Percentiles rank a stretch among this genome's conserved stretches.
These are phyloP conservation scores for Metschnikowia dekortorum DNA, from an alignment of 805 yeast genomes.

Conservation along the genomic window DNA sequence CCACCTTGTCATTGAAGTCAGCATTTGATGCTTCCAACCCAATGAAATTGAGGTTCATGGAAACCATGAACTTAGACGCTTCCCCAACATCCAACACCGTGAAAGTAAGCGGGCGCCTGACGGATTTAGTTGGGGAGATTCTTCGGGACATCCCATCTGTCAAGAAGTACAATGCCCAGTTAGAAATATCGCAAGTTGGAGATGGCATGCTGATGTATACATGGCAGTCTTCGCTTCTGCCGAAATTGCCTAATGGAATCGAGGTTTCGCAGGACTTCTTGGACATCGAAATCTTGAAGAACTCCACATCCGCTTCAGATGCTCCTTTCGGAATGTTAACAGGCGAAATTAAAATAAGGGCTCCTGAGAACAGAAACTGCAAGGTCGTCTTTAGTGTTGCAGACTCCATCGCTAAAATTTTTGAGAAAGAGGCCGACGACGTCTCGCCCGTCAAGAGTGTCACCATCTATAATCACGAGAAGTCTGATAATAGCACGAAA, in stretches of 20 bases:
- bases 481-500: constrained; percentile 6
- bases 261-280: constrained; percentile 42
- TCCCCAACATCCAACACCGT: constrained; percentile 33
- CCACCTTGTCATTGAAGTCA: constrained; percentile 32
- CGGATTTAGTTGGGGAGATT: constrained; percentile 40
- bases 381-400: constrained; percentile 53
- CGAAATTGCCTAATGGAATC: constrained; percentile 27
- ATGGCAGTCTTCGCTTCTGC: constrained; percentile 49
- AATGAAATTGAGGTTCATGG: constrained; percentile 66
- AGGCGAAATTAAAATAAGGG: constrained; percentile 58
- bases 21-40: constrained; percentile 68
- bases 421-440: constrained; percentile 13
- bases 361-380: constrained; percentile 62
- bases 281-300: constrained; percentile 45
- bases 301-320: constrained; percentile 40
- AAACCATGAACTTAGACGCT: constrained; percentile 48
- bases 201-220: constrained; percentile 53
- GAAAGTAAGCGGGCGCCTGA: constrained; percentile 48
- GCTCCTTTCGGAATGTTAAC: constrained; percentile 61
- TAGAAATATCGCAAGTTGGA: constrained; percentile 32
- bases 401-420: constrained; percentile 29
- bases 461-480: constrained; percentile 43
- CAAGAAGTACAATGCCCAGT: constrained; percentile 26
- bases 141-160: constrained; percentile 63
- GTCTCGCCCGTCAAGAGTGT: constrained; percentile 63